Conservation (phyloP, 805 yeast genomes). For the Barnettozyma botsteinii region DNA sequence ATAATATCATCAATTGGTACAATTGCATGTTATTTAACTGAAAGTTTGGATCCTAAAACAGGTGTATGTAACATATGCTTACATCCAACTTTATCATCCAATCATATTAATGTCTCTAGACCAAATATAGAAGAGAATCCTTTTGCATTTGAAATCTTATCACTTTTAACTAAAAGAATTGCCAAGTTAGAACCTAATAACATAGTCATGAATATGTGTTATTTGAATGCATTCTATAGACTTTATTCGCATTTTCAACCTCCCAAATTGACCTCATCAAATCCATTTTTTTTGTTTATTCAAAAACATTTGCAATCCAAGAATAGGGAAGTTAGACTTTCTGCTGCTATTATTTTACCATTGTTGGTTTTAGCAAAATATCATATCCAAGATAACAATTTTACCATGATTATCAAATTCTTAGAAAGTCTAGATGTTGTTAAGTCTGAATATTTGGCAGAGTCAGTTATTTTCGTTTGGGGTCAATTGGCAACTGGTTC, state of each 20-base stretch:
- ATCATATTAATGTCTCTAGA: conserved; percentile 27
- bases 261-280: conserved; percentile 30
- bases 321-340: conserved; percentile 50
- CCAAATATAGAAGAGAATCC: conserved; percentile 17
- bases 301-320: conserved; percentile 33
- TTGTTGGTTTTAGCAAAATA: conserved; percentile 38
- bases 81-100: conserved; percentile 3
- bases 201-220: conserved; percentile 34
- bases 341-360: conserved; percentile 50
- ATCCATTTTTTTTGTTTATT: conserved; percentile 36
- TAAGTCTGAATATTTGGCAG: conserved; percentile 40
- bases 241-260: conserved; percentile 50
- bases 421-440: conserved; percentile 38
- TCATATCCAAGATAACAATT: conserved; percentile 36
- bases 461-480: conserved; percentile 56
- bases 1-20: conserved; percentile 35
- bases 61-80: conserved; percentile 15
- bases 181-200: conserved; percentile 5
- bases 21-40: conserved; percentile 32
- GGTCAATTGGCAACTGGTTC: conserved; percentile 58
- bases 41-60: conserved; percentile 21
- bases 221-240: conserved; percentile 41
- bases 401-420: conserved; percentile 38
- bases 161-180: not conserved
- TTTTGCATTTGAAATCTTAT: not conserved